Base-by-base conservation (phyloP, 164 flowering plant genomes). In the Nymphaea thermarum region DNA sequence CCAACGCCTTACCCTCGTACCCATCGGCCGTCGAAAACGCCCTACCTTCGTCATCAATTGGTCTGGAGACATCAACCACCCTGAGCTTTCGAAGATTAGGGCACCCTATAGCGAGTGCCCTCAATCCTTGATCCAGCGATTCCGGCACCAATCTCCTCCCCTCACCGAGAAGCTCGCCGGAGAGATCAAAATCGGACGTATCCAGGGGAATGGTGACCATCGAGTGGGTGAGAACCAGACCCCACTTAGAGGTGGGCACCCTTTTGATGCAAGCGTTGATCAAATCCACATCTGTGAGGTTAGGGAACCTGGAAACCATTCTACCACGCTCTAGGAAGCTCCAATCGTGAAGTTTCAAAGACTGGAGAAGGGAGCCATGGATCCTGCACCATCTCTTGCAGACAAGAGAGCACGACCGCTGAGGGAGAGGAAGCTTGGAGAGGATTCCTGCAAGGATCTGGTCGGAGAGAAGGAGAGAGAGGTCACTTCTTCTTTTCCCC, bases 311-410 rank as follows among this genome's bases (percentile, higher is more conserved):
- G 3, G 70, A 72, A 67, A 82, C 67, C 64, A 91, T 78, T 51
- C 90, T 67, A 53, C 97, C 90, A 1, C 91, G 83, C 15, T 74
- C 72, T 4, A 91, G 82, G 66, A 87, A 91, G 2, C 71, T 75
- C 92, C 90, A 91, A 61, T 91, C 96, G 5, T 85, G 77, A 36
- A 91, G 71, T 77, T 73, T 84, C 14, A 91, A 41, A 6, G 87
- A 84, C 59, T 83, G 79, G 11, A 82, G 78, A 4, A 89, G 82
- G 7, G 86, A 82, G 12, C 96, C 98, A 42, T 81, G 81, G 57
- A 91, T 81, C 64, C 67, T 65, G 15, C 87, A 68, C 97, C 98
- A 91, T 43, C 93, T 79, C 72, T 86, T 87, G 78, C 93, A 89
- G 42, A 91, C 96, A n/a, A 91, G 80, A 10, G 77, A 86, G 2